Conservation (phyloP, 768 basidiomycete genomes). For the Fibroporia radiculosa region DNA sequence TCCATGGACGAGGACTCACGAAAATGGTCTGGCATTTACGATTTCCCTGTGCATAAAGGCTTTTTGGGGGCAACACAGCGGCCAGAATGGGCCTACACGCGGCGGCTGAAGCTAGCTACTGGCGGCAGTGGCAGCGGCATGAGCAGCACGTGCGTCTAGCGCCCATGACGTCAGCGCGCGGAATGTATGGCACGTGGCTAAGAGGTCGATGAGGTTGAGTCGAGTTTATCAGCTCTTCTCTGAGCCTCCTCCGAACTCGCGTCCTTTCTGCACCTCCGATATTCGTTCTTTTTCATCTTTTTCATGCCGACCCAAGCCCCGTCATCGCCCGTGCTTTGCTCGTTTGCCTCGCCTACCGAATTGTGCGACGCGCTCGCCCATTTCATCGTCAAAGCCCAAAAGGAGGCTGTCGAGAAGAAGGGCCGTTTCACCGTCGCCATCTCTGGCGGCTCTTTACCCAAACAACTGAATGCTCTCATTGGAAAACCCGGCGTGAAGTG, state of each 20-base stretch:
- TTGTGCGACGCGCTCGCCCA: conserved; percentile 64
- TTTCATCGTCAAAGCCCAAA: conserved; percentile 84
- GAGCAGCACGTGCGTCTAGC: too few relatives aligned
- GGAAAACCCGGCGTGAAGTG: conserved; percentile 64
- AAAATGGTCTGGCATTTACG: too few relatives aligned
- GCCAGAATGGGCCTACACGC: too few relatives aligned
- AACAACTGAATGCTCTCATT: conserved; percentile 68
- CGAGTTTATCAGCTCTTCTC: neutral
- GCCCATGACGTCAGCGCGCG: too few relatives aligned
- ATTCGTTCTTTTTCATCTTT: neutral
- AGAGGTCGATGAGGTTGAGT: too few relatives aligned
- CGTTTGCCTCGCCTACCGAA: conserved; percentile 49
- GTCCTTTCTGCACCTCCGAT: neutral
- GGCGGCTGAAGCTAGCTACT: too few relatives aligned
- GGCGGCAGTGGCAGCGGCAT: too few relatives aligned
- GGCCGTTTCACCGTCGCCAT: conserved; percentile 89
- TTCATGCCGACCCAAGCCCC: conserved; percentile 30
- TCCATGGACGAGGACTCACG: too few relatives aligned
- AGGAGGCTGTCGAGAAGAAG: conserved; percentile 81
- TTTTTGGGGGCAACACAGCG: too few relatives aligned
- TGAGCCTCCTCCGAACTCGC: conserved; percentile 1
- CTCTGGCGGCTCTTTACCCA: conserved; percentile 89
- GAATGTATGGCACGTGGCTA: too few relatives aligned
- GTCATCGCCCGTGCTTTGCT: conserved; percentile 59
- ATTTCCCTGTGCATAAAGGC: too few relatives aligned